Percentiles rank a stretch among this genome's conserved stretches.
Evolutionary conservation across 345 rosid genomes (phyloP).

Genomic region (Salix purpurea): DNA sequence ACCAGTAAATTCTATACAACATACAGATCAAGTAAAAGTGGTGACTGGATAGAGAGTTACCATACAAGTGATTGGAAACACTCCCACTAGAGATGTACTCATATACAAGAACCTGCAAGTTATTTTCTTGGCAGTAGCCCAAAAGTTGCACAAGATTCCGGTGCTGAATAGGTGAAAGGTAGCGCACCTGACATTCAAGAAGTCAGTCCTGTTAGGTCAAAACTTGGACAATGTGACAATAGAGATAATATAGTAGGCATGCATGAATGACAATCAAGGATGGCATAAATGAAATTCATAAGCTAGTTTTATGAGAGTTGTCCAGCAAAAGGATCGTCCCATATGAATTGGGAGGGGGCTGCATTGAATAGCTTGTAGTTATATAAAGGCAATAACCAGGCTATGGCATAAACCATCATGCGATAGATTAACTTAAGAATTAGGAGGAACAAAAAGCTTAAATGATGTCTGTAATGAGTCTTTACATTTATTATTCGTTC

Average conservation of each 20-base stretch:
- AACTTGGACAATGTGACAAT: conserved; percentile 9
- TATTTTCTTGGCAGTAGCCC: conserved; percentile 88
- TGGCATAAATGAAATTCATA: background rate
- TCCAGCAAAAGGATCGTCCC: background rate
- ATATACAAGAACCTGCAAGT: conserved; percentile 69
- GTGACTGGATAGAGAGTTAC: conserved; percentile 68
- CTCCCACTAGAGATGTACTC: conserved; percentile 96
- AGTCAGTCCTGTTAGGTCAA: conserved; percentile 14
- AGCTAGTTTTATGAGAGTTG: background rate
- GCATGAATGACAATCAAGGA: background rate
- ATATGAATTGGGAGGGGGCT: background rate
- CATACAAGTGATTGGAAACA: conserved; percentile 92
- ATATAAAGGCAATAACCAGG: background rate
- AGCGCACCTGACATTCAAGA: conserved; percentile 55
- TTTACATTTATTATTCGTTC: background rate
- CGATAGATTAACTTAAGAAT: background rate
- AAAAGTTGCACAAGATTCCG: conserved; percentile 78
- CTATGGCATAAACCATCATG: background rate
- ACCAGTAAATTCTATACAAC: background rate
- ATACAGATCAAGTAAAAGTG: conserved; percentile 7
- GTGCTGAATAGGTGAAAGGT: conserved; percentile 79
- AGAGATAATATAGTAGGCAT: conserved; percentile 1
- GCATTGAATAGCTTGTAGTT: conserved; percentile 1
- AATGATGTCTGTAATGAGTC: background rate
- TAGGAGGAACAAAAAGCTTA: background rate